Evolutionary conservation across 2,329 filamentous ascomycete species (phyloP), one percentile per base, ranked within the genome.

Genomic region (Helicocarpus griseus): DNA sequence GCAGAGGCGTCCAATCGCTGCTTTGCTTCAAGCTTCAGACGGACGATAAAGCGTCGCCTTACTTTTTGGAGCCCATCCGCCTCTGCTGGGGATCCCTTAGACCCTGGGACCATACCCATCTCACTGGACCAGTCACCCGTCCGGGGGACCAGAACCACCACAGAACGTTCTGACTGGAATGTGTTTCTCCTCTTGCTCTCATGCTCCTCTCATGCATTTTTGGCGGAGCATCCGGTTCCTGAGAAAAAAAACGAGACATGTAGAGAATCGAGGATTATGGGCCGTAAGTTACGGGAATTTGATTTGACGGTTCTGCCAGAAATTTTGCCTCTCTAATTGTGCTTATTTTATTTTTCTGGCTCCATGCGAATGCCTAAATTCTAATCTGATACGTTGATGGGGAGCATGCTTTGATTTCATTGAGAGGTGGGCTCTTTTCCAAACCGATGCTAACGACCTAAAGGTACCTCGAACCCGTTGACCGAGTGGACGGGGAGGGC

Each of bases 1-100:
- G 57, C 50, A 56, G 54, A 64, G 66, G 65, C 65, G 65, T 63
- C 65, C 65, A 68, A 68, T 68, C 50, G 58, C 51, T 49, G 51
- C 19, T 36, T 22, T 38, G 53, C 62, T 59, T 54, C 55, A 59
- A 63, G 57, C 60, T 62, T 60, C 59, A 58, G 51, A 63, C 53
- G 54, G 55, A 57, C 58, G 56, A 64, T 58, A 62, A 65, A 59
- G 58, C 59, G 57, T 63, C 61, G 61, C 63, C 60, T 63, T 58
- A 59, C 61, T 59, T 61, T 63, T 60, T 49, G 48, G 36, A 50
- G 19, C 39, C 48, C 48, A 50, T 29, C 26, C 38, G 17, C 29
- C 19, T 31, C 19, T 35, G 35, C 22, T 40, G 35, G 47, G 39
- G 39, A 49, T 49, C 36, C 35, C 11, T 49, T 44, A n/a, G 48